A percentile compares a stretch with the other conserved stretches of the same genome.
phyloP scores from a whole-genome alignment of 2,329 filamentous ascomycete genomes.

The Lecanicillium sp. region DNA sequence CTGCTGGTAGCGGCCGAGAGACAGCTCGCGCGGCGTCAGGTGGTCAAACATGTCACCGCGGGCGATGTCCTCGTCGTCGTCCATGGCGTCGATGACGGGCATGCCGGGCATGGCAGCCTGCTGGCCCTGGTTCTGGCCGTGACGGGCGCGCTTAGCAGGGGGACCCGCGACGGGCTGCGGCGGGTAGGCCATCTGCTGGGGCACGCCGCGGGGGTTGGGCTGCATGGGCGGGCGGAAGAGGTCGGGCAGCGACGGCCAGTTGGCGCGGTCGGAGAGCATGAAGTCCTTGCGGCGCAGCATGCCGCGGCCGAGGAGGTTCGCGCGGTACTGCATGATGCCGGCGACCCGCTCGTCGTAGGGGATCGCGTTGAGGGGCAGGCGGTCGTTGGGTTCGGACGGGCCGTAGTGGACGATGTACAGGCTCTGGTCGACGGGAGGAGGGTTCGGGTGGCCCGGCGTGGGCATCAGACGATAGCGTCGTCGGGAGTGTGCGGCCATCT shows the following conservation, averaged over 20 bases:
- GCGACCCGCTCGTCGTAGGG: conserved; percentile 58
- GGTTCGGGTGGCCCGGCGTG: conserved; percentile 62
- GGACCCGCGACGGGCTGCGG: conserved; percentile 44
- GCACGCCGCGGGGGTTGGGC: conserved; percentile 41
- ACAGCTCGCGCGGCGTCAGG: conserved; percentile 83
- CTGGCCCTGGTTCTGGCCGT: conserved; percentile 36
- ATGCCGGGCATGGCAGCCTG: conserved; percentile 34
- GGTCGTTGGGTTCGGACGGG: conserved; percentile 65
- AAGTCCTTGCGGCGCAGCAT: conserved; percentile 88
- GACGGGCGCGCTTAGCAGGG: conserved; percentile 49
- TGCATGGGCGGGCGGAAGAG: conserved; percentile 45
- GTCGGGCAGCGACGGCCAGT: conserved; percentile 77
- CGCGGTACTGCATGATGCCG: conserved; percentile 53
- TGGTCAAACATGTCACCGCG: conserved; percentile 86
- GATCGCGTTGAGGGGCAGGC: conserved; percentile 63
- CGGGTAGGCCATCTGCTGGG: conserved; percentile 59
- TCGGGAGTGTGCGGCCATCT: conserved; percentile 68
- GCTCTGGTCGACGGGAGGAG: conserved; percentile 67
- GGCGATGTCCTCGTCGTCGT: conserved; percentile 86
- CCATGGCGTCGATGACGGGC: conserved; percentile 45
- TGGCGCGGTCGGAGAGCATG: conserved; percentile 81
- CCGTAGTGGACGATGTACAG: conserved; percentile 92
- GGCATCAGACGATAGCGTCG: conserved; percentile 79
- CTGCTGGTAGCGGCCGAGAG: conserved; percentile 78
- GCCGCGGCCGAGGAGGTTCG: conserved; percentile 65